These are phyloP conservation scores for Suillus fuscotomentosus DNA, from an alignment of 768 basidiomycete genomes.

Conservation along the genomic window DNA sequence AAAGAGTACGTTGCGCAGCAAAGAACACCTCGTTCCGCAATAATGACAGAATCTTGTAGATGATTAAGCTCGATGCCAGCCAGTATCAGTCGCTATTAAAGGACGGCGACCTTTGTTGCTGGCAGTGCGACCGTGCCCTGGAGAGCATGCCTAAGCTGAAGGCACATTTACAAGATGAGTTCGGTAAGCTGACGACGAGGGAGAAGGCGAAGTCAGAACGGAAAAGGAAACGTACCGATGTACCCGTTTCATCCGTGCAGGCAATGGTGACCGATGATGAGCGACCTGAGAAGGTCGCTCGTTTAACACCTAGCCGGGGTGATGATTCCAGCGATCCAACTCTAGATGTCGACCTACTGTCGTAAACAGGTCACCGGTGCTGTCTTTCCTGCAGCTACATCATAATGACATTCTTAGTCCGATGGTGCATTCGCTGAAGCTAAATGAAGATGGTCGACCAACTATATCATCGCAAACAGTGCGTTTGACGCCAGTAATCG, in stretches of 20 bases:
- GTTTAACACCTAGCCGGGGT: not conserved
- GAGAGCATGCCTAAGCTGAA: constrained; percentile 77
- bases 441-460: not conserved
- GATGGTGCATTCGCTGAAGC: not conserved
- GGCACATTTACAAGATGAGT: constrained; percentile 73
- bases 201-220: constrained; percentile 41
- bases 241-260: not conserved
- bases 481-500: not conserved
- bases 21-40: constrained; percentile 2
- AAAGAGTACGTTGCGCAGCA: constrained; percentile 39
- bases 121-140: constrained; percentile 58
- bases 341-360: not conserved
- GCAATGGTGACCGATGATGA: not conserved
- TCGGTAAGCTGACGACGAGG: constrained; percentile 48
- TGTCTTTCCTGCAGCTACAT: not conserved
- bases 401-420: not conserved
- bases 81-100: constrained; percentile 69
- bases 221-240: constrained; percentile 38
- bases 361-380: not conserved
- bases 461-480: not conserved
- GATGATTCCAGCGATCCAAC: not conserved
- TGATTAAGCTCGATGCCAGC: constrained; percentile 46
- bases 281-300: not conserved
- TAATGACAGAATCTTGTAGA: constrained; percentile 35
- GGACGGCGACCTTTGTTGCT: constrained; percentile 62